Evolutionary conservation across 495 filamentous ascomycete species (phyloP).

Genomic region (Pseudoneurospora amorphoporcata): DNA sequence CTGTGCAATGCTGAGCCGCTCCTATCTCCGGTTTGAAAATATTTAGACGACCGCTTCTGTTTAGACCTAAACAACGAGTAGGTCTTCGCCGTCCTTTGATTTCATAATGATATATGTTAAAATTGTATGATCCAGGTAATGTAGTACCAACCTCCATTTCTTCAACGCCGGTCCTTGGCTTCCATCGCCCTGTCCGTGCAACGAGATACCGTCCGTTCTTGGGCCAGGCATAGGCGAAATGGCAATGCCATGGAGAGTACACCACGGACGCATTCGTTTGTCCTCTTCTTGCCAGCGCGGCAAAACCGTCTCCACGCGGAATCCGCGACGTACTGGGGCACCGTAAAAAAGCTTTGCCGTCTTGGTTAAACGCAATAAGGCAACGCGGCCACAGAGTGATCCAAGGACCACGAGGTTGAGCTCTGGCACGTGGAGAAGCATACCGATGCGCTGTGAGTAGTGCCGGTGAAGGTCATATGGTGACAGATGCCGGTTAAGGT

Average conservation of each 20-base stretch:
- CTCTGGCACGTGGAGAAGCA: constrained; percentile 66
- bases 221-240: constrained; percentile 31
- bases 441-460: constrained; percentile 59
- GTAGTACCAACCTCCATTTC: constrained; percentile 63
- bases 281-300: constrained; percentile 31
- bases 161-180: constrained; percentile 13
- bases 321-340: constrained; percentile 21
- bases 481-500: constrained; percentile 31
- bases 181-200: constrained; percentile 22
- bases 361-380: constrained; percentile 59
- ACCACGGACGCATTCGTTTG: constrained; percentile 22
- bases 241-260: constrained; percentile 33
- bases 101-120: constrained; percentile 65
- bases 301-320: constrained; percentile 34
- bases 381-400: constrained; percentile 63
- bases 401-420: constrained; percentile 66
- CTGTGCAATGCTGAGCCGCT: neutral
- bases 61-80: constrained; percentile 15
- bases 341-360: constrained; percentile 30
- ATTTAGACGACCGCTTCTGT: neutral
- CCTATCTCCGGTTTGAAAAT: neutral
- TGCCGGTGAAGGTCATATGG: constrained; percentile 27
- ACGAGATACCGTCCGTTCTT: constrained; percentile 36
- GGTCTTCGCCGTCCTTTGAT: constrained; percentile 8
- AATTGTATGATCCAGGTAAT: constrained; percentile 66